Base-by-base conservation (phyloP, 1,284 basidiomycete species). In the Ceratobasidium sp. region DNA sequence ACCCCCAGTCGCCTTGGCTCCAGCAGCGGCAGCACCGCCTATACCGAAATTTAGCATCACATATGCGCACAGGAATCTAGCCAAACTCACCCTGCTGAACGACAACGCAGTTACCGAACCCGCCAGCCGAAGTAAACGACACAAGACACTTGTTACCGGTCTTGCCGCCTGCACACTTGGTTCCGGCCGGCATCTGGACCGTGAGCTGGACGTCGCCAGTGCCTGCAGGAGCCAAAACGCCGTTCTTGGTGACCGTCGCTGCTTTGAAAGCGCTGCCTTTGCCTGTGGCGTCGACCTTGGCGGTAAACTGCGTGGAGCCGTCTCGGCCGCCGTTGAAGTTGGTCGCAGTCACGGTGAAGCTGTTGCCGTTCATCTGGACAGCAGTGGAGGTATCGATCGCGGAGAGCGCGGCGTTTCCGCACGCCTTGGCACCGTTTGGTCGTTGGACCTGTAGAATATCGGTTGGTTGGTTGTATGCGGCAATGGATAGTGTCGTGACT, bases 121-220 rank as follows among this genome's bases (percentile, higher is more conserved):
- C 83, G 23, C 80, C 81, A 36, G 81, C 78, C 28, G 83, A 82
- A 58, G 77, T 82, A 76, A 86, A 82, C 9, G 83, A 82, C 77
- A 84, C 83, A 72, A 87, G 79, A 75, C 86, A 88, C 57, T 80
- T 78, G 76, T 85, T 81, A 1, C 80, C 79, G 6, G 77, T 73
- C 8, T 78, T 72, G 32, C 86, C 86, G 71, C 86, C 86, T 3
- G 81, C 80, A 78, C 86, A 88, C 58, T 76, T 81, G 1, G 82
- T 85, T 14, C 83, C 84, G 34, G 82, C 77, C 6, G 86, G 85
- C 43, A 88, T 79, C 60, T 80, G 74, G 32, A 83, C 83, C 0
- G 77, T 79, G 53, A 88, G 76, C 45, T 80, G 78, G 55, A 85
- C 79, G 16, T 83, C 80, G 41, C 82, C 82, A 32, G 75, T 76